A percentile compares a stretch with the other conserved stretches of the same genome.
These are phyloP conservation scores for Mucor sp. DNA, from an alignment of 371 early-diverging fungal species.

Conservation along the genomic window DNA sequence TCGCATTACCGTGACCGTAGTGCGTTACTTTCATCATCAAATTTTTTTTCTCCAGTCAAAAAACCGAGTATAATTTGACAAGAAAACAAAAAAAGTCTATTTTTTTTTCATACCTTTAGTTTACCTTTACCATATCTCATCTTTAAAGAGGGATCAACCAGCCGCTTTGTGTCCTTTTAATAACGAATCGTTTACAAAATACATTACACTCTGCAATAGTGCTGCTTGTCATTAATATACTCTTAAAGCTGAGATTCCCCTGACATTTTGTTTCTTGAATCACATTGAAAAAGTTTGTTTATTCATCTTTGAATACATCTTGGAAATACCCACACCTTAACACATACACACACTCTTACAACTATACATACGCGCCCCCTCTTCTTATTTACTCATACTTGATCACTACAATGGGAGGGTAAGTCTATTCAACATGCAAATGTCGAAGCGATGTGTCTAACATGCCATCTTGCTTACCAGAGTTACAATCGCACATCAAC, in stretches of 20 bases:
- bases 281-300: neutral
- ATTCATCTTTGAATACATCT: neutral
- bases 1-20: neutral
- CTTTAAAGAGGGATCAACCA: slow-evolving; percentile 10
- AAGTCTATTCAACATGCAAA: neutral
- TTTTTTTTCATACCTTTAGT: neutral
- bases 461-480: slow-evolving; percentile 1
- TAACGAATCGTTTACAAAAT: neutral
- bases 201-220: slow-evolving; percentile 10
- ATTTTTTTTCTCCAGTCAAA: neutral
- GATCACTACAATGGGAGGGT: slow-evolving; percentile 15
- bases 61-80: slow-evolving; percentile 7
- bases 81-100: slow-evolving; percentile 9
- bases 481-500: slow-evolving; percentile 35
- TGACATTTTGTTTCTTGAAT: neutral
- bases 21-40: neutral
- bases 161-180: slow-evolving; percentile 18
- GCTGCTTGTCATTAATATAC: slow-evolving; percentile 6
- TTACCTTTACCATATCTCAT: slow-evolving; percentile 1
- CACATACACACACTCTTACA: neutral
- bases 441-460: neutral
- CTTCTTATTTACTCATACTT: neutral
- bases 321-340: slow-evolving; percentile 2
- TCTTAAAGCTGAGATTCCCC: neutral
- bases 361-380: neutral